Evolutionary conservation across 2,329 filamentous ascomycete genomes (phyloP).

Genomic region (Didymella keratinophila): DNA sequence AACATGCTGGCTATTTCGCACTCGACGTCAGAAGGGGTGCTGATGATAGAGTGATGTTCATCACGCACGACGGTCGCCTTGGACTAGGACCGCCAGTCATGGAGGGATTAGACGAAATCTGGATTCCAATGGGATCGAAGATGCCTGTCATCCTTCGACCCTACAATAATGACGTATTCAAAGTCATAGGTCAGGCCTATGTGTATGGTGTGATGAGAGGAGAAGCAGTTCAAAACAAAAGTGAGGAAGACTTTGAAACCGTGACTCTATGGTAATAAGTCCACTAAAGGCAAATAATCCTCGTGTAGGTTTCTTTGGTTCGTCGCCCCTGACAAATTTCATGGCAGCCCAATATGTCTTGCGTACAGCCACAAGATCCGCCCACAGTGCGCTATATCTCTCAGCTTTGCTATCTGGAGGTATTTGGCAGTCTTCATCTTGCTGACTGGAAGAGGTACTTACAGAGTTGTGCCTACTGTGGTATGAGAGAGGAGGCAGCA

Average conservation of each 20-base stretch:
- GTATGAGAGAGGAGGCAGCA: no score
- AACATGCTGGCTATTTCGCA: not conserved
- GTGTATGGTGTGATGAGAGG: conserved; percentile 23
- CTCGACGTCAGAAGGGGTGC: not conserved
- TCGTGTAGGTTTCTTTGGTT: no score
- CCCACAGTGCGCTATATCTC: no score
- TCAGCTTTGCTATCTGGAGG: no score
- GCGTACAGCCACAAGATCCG: no score
- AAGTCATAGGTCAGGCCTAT: conserved; percentile 19
- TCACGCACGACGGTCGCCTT: conserved; percentile 17
- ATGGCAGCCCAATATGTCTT: no score
- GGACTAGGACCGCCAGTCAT: conserved; percentile 18
- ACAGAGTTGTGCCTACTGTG: no score
- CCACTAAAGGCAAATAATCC: no score
- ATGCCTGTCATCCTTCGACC: conserved; percentile 22
- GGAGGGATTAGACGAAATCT: conserved; percentile 13
- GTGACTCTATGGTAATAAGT: not conserved
- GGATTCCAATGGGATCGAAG: conserved; percentile 20
- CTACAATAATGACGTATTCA: conserved; percentile 1
- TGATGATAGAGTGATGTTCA: not conserved
- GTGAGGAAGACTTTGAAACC: not conserved
- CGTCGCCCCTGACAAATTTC: no score
- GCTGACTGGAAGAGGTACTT: no score
- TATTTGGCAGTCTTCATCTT: no score
- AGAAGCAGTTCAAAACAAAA: conserved; percentile 1